phyloP scores from a whole-genome alignment of 106 monocot genomes.

The Platanthera guangdongensis region DNA sequence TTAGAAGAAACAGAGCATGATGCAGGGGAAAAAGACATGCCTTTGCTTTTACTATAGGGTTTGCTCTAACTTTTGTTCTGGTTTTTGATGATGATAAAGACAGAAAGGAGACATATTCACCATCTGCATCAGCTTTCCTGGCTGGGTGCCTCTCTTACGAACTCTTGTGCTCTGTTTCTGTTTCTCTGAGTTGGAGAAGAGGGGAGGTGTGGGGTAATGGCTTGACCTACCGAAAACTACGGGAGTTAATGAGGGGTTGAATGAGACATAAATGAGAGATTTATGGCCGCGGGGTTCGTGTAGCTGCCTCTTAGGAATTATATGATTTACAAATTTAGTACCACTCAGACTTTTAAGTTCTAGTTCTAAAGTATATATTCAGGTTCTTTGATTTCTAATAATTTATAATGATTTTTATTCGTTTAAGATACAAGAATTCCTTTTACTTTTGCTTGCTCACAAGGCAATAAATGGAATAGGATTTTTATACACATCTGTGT shows the following conservation, averaged over 20 bases:
- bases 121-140: constrained; percentile 6
- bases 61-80: not conserved
- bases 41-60: not conserved
- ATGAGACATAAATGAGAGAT: constrained; percentile 8
- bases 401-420: no score
- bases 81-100: constrained; percentile 8
- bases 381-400: no score
- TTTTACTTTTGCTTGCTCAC: no score
- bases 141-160: not conserved
- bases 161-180: constrained; percentile 10
- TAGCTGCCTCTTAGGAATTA: constrained; percentile 1
- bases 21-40: constrained; percentile 7
- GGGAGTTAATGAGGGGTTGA: constrained; percentile 8
- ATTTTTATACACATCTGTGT: no score
- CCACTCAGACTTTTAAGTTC: not conserved
- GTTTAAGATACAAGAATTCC: no score
- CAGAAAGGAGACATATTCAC: not conserved
- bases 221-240: constrained; percentile 34
- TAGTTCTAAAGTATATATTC: not conserved
- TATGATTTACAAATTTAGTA: not conserved
- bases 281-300: constrained; percentile 9
- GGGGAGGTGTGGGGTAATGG: constrained; percentile 15
- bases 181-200: constrained; percentile 13
- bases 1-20: constrained; percentile 11
- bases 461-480: no score